Conservation (phyloP, 352 stramenopile species). For the Phytophthora foliorum region DNA sequence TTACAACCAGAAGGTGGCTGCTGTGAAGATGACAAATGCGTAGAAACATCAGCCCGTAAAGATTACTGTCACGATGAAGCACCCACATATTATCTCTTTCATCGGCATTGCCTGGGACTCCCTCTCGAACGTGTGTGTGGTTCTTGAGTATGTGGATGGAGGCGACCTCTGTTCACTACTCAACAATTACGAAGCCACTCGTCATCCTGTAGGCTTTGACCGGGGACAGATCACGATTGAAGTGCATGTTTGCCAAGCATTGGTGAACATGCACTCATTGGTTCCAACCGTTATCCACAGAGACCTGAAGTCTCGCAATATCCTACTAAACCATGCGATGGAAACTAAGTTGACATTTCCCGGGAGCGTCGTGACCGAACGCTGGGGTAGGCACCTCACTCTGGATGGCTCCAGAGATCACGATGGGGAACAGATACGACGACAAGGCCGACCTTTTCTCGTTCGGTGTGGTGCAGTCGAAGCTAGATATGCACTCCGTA, state of each 20-base stretch:
- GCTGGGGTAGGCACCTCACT: neutral
- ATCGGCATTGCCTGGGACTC: slow-evolving; percentile 61
- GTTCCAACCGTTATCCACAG: no score
- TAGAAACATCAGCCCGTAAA: no score
- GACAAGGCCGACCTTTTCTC: slow-evolving; percentile 17
- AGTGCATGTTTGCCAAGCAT: slow-evolving; percentile 17
- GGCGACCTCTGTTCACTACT: slow-evolving; percentile 53
- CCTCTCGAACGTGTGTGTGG: slow-evolving; percentile 42
- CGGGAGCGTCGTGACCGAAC: slow-evolving; percentile 19
- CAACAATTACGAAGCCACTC: neutral
- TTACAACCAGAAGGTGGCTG: slow-evolving; percentile 35
- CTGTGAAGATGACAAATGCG: slow-evolving; percentile 42
- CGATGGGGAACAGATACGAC: no score
- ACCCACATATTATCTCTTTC: slow-evolving; percentile 54
- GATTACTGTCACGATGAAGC: slow-evolving; percentile 34
- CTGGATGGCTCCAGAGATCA: no score
- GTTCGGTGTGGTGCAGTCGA: slow-evolving; percentile 11
- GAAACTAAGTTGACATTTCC: slow-evolving; percentile 58
- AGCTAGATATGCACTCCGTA: slow-evolving; percentile 12
- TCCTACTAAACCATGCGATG: slow-evolving; percentile 38
- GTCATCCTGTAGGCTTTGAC: slow-evolving; percentile 16
- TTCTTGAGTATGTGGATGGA: slow-evolving; percentile 58
- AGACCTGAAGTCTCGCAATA: slow-evolving; percentile 45
- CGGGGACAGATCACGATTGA: slow-evolving; percentile 15
- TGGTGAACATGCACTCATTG: slow-evolving; percentile 47